These are phyloP conservation scores for Talaromyces sp. DNA, from an alignment of 2,329 filamentous ascomycete species.

Conservation along the genomic window DNA sequence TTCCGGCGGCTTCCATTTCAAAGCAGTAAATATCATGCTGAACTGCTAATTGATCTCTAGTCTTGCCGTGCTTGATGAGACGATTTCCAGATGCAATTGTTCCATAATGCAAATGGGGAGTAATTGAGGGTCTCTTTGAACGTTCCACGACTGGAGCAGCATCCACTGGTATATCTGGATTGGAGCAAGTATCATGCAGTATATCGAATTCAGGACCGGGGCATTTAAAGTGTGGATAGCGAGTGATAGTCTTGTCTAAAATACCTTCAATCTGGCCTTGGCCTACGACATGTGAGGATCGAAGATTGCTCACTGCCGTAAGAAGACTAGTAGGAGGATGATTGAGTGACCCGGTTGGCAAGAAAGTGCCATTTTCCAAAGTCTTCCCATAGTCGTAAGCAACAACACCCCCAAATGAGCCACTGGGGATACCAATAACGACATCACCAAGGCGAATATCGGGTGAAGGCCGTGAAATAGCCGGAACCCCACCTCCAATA, in stretches of 20 bases:
- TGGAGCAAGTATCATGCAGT: too few relatives aligned
- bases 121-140: background rate
- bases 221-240: background rate
- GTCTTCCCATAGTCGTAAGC: background rate
- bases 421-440: background rate
- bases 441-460: constrained; percentile 1
- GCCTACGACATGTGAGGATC: background rate
- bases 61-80: background rate
- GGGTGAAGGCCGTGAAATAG: background rate
- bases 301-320: background rate
- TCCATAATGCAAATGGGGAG: background rate
- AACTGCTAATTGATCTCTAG: background rate
- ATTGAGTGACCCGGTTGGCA: background rate
- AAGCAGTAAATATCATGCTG: background rate
- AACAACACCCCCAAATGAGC: background rate
- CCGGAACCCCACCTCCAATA: background rate
- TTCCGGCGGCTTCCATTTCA: constrained; percentile 1
- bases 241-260: background rate
- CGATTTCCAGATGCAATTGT: background rate
- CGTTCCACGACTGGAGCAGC: background rate
- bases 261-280: background rate
- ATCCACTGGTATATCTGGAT: background rate
- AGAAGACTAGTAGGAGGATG: background rate
- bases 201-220: too few relatives aligned
- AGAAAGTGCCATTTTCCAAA: background rate